Evolutionary conservation across 164 flowering plant genomes (phyloP).

Genomic region (Nelumbo lutea): DNA sequence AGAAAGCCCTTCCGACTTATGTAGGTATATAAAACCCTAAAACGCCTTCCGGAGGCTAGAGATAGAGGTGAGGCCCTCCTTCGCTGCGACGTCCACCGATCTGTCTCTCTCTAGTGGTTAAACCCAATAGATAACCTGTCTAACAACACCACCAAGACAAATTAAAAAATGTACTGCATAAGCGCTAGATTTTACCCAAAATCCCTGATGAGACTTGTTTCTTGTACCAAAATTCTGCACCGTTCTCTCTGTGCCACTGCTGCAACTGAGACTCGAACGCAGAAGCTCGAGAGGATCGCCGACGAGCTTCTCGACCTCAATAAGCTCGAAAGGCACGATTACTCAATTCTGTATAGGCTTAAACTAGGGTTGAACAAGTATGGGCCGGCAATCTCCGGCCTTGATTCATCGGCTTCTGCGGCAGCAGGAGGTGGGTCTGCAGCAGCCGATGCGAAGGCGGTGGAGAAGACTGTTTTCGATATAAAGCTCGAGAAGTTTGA

Average conservation of each 20-base stretch:
- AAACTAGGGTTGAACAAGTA: constrained; percentile 51
- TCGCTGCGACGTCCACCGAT: background rate
- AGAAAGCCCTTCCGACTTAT: too few species aligned
- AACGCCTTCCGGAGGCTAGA: too few species aligned
- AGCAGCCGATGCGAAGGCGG: constrained; percentile 26
- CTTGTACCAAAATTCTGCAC: background rate
- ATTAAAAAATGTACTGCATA: constrained; percentile 10
- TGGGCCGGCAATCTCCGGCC: constrained; percentile 41
- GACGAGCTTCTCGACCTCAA: constrained; percentile 55
- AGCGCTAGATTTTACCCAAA: constrained; percentile 5
- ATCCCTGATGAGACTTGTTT: constrained; percentile 1
- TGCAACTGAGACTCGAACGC: constrained; percentile 25
- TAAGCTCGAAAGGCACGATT: constrained; percentile 54
- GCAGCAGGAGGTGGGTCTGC: constrained; percentile 20
- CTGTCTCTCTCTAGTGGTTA: background rate
- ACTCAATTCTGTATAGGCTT: constrained; percentile 45
- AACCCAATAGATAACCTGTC: background rate
- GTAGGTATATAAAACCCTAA: too few species aligned
- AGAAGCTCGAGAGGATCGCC: constrained; percentile 62
- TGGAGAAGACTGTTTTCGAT: constrained; percentile 61
- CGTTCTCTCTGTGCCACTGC: constrained; percentile 9
- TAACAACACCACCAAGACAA: too few species aligned
- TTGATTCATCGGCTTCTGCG: constrained; percentile 13
- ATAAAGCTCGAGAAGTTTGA: constrained; percentile 66
- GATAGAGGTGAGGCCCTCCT: too few species aligned